phyloP scores from a whole-genome alignment of 768 basidiomycete species.

The Naganishia vishniacii region DNA sequence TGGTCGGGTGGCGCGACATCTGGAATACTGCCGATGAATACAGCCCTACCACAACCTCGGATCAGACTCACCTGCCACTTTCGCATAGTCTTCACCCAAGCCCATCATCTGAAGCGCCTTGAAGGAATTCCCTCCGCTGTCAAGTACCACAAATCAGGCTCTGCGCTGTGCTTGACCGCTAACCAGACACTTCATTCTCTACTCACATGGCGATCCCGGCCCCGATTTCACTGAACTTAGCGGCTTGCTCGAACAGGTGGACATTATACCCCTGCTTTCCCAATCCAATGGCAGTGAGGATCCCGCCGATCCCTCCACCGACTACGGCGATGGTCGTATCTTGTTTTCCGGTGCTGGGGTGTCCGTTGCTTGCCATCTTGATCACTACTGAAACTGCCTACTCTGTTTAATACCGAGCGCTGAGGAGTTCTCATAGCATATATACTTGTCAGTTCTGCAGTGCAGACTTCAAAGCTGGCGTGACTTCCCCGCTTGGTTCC shows the following conservation, averaged over 20 bases:
- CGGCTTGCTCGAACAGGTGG: conserved; percentile 22
- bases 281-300: conserved; percentile 30
- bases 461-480: too few relatives aligned
- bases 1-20: conserved; percentile 5
- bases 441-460: too few relatives aligned
- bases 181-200: too few relatives aligned
- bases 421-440: too few relatives aligned
- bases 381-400: too few relatives aligned
- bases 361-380: not conserved
- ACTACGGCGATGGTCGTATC: conserved; percentile 29
- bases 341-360: not conserved
- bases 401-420: too few relatives aligned
- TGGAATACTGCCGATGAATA: not conserved
- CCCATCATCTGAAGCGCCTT: conserved; percentile 19
- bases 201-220: conserved; percentile 18
- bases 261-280: conserved; percentile 28
- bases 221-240: conserved; percentile 20
- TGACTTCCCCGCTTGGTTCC: too few relatives aligned
- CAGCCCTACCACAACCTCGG: too few relatives aligned
- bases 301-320: conserved; percentile 33
- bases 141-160: not conserved
- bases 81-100: conserved; percentile 10
- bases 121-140: conserved; percentile 15
- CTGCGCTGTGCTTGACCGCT: too few relatives aligned
- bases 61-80: conserved; percentile 1